Evolutionary conservation across 75 land plant genomes (phyloP).

Genomic region (Pinus albicaulis): DNA sequence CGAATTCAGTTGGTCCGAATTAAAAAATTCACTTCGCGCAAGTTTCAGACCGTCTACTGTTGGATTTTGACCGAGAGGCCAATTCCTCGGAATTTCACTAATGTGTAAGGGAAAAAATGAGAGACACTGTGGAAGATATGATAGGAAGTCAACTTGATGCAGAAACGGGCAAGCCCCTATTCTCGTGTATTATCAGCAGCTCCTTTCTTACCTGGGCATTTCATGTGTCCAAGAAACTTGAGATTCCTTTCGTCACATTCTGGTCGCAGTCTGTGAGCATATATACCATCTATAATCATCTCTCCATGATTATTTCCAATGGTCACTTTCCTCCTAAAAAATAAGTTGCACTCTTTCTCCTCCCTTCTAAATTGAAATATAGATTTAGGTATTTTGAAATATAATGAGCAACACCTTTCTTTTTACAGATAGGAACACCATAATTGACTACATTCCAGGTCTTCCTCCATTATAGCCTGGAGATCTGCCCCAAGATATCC

Average conservation of each 20-base stretch:
- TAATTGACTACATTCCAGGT: slow-evolving; percentile 12
- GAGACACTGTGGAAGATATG: background rate
- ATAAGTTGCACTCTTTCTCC: background rate
- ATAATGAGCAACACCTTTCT: too few species aligned
- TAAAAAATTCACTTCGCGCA: background rate
- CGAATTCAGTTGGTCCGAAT: background rate
- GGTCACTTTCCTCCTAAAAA: background rate
- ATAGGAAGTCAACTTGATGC: background rate
- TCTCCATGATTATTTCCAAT: background rate
- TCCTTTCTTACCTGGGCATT: slow-evolving; percentile 31
- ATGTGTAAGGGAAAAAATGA: background rate
- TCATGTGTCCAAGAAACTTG: slow-evolving; percentile 25
- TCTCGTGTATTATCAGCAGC: slow-evolving; percentile 41
- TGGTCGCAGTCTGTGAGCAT: slow-evolving; percentile 40
- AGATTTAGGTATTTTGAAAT: too few species aligned
- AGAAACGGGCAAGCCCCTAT: slow-evolving; percentile 19
- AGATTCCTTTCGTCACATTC: slow-evolving; percentile 24
- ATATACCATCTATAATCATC: slow-evolving; percentile 16
- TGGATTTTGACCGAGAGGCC: background rate
- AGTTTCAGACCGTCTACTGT: background rate
- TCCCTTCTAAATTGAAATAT: too few species aligned
- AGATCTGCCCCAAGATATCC: background rate
- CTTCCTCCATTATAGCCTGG: slow-evolving; percentile 2
- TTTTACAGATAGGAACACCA: too few species aligned
- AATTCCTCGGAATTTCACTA: background rate